Evolutionary conservation across 805 yeast species (phyloP).

Genomic region (Nakazawaea siamensis): DNA sequence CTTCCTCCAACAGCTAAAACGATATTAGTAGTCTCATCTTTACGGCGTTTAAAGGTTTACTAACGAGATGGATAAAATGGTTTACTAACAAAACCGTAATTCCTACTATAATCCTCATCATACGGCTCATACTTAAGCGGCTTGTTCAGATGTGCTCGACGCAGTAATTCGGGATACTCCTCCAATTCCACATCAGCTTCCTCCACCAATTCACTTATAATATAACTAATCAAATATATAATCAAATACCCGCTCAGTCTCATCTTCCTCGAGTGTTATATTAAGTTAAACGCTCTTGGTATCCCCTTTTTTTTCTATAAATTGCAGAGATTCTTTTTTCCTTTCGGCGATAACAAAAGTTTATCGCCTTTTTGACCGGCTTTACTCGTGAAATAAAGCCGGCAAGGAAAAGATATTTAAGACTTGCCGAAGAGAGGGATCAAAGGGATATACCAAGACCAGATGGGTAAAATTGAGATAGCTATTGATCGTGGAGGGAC

Average conservation of each 20-base stretch:
- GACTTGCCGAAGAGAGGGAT: no score
- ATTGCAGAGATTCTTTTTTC: no score
- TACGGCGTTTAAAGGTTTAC: conserved; percentile 9
- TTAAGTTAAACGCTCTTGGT: no score
- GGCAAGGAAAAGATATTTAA: no score
- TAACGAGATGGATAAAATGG: conserved; percentile 13
- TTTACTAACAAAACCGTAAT: conserved; percentile 9
- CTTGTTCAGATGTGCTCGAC: conserved; percentile 11
- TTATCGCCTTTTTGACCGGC: no score
- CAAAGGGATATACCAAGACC: neutral
- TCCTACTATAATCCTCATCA: conserved; percentile 8
- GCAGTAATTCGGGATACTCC: conserved; percentile 1
- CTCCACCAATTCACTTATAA: no score
- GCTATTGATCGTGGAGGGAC: conserved; percentile 67
- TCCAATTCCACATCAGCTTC: neutral
- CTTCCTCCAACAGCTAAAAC: conserved; percentile 23
- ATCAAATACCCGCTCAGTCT: no score
- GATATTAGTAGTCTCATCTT: neutral
- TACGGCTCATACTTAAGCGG: conserved; percentile 9
- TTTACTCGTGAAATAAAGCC: no score
- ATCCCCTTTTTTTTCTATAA: no score
- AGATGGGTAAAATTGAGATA: conserved; percentile 6
- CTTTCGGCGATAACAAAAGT: no score
- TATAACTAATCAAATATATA: no score
- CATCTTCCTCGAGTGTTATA: no score